phyloP scores from a whole-genome alignment of 192 early-diverging fungal genomes.

The Entomortierella parvispora region DNA sequence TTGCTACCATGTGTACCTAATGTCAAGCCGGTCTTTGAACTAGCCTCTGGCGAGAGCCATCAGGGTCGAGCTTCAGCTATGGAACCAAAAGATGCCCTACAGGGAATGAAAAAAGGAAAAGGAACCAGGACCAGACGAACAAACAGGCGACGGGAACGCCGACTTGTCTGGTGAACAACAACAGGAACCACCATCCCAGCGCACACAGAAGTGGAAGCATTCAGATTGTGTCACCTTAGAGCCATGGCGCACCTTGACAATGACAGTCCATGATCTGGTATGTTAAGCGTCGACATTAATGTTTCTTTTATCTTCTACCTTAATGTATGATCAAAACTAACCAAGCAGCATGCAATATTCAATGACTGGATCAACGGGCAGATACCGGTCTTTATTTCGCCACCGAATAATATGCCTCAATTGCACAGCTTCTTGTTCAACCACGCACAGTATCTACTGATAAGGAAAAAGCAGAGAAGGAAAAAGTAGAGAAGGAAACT shows the following conservation, averaged over 20 bases:
- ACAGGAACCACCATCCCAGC: constrained; percentile 3
- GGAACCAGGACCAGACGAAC: constrained; percentile 2
- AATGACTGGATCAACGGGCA: constrained; percentile 5
- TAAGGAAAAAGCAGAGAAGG: neutral
- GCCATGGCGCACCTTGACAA: constrained; percentile 1
- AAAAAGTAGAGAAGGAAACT: neutral
- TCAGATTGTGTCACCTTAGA: constrained; percentile 4
- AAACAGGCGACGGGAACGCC: neutral
- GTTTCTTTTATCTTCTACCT: neutral
- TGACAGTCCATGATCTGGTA: constrained; percentile 3
- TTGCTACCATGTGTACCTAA: neutral
- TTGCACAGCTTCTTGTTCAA: constrained; percentile 6
- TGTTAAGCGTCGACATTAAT: neutral
- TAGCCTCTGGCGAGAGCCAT: constrained; percentile 2
- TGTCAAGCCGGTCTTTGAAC: neutral
- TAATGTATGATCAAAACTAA: neutral
- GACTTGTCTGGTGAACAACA: constrained; percentile 3
- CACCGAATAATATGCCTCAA: constrained; percentile 1
- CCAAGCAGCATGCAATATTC: neutral
- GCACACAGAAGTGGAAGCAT: constrained; percentile 3
- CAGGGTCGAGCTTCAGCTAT: neutral
- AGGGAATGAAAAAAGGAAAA: neutral
- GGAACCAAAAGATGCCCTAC: neutral
- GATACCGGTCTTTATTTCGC: neutral
- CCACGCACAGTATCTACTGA: constrained; percentile 7